Evolutionary conservation across 805 yeast genomes (phyloP).

Genomic region (Yarrowia sp.): DNA sequence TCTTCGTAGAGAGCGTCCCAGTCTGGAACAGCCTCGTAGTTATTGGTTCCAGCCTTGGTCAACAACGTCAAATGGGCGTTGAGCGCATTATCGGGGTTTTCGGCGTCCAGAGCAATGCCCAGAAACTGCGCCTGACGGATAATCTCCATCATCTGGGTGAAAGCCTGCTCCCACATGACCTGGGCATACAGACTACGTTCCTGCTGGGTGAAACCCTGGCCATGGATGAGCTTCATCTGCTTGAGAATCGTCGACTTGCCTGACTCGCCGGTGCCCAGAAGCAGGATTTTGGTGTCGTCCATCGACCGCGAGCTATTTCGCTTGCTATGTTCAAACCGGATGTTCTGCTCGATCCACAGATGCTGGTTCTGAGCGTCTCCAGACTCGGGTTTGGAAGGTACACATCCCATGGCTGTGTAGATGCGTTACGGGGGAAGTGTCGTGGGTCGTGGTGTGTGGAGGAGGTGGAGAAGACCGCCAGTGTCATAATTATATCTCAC

Average conservation of each 20-base stretch:
- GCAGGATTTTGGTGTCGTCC: slow-evolving; percentile 49
- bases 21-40: background rate
- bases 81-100: slow-evolving; percentile 47
- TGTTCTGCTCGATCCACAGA: slow-evolving; percentile 17
- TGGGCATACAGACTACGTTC: slow-evolving; percentile 83
- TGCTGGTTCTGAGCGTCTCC: background rate
- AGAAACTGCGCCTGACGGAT: slow-evolving; percentile 76
- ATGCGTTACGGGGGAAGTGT: too few relatives aligned
- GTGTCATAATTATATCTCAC: background rate
- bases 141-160: slow-evolving; percentile 80
- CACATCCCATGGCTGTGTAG: slow-evolving; percentile 19
- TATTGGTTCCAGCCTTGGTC: background rate
- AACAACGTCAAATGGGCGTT: background rate
- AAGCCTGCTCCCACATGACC: slow-evolving; percentile 91
- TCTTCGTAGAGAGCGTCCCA: slow-evolving; percentile 14
- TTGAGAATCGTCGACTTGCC: slow-evolving; percentile 93
- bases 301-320: slow-evolving; percentile 5
- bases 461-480: background rate
- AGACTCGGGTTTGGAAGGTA: slow-evolving; percentile 12
- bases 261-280: slow-evolving; percentile 94
- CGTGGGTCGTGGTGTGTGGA: background rate
- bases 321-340: background rate
- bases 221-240: slow-evolving; percentile 84
- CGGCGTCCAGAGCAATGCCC: slow-evolving; percentile 71
- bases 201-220: slow-evolving; percentile 79